Base-by-base conservation (phyloP, 768 basidiomycete species). In the Lyophyllum atratum region DNA sequence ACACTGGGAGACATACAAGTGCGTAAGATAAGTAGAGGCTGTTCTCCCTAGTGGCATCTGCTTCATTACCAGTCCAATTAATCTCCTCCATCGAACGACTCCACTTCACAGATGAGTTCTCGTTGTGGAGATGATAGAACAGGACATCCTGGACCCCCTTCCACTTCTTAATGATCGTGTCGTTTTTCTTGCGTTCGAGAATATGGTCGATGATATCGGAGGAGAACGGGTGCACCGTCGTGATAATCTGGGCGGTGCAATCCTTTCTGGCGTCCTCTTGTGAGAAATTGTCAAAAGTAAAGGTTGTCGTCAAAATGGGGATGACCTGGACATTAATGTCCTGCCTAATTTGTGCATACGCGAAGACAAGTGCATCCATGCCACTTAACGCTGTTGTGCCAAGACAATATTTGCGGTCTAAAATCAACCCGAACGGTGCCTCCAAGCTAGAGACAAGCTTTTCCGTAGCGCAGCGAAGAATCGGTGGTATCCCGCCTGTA, bases 21-120 rank as follows among this genome's bases (percentile, higher is more conserved):
- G 67, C 66, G 44, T 66, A 65, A 26, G 65, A 66, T 17, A 70
- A 39, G 39, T 70, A 70, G 9, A 69, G 58, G 44, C 64, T 64
- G 40, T 66, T 59, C 46, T 64, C 61, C 24, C 57, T 31, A 34
- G 44, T 59, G 17, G 64, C 47, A 45, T 58, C 49, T 10, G 66
- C 51, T 54, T 72, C 69, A 51, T 68, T 72, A 3, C 70, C 69
- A 3, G 49, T 55, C 42, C 64, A 60, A 19, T 63, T 51, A 19
- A 46, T 55, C 7, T 53, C 55, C 46, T 66, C 64, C 14, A 51
- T 29, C 25, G 49, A 22, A 5, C 51, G 22, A 6, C 46, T n/a
- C 42, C 49, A 52, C 28, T 45, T 22, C 5, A 19, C 47, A 59
- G 66, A 34, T 63, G 59, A 40, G 60, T 46, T n/a, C 12, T 44